Evolutionary conservation across 495 filamentous ascomycete genomes (phyloP), one percentile per base, ranked within the genome.

Genomic region (Terfezia claveryi): DNA sequence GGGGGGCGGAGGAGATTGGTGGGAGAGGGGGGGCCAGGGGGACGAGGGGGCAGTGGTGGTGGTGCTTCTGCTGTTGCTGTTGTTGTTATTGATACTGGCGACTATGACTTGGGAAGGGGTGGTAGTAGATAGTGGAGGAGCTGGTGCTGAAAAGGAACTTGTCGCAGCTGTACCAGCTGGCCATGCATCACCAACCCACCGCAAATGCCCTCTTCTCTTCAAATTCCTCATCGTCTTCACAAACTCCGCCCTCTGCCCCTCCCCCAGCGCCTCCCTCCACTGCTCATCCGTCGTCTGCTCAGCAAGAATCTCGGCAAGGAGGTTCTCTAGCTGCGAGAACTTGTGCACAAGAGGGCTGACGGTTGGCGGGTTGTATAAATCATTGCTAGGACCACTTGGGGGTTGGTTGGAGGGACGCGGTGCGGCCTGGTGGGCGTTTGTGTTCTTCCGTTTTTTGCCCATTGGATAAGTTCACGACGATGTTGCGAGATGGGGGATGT

Each of bases 1-100:
- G 60, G n/a, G 53, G 32, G 20, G 55, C 36, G 41, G 52, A 61
- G 5, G 36, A 36, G 37, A 66, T 52, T 4, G n/a, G 36, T 10
- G 63, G 63, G 38, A 66, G 62, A 4, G 60, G 54, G 63, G 63
- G 0, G 63, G 63, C 62, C 60, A 65, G 23, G 32, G 51, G 12
- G 20, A 23, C 8, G 37, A 37, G 5, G 49, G 41, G 52, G 10
- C 50, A 2, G 10, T 6, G 12, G 41, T 14, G 41, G 2, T 44
- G 10, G 10, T 20, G 20, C 20, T 20, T 20, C 27, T 32, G 27
- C 27, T 32, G 27, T 2, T 32, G 27, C 27, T 20, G 53, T 27
- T n/a, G 51, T 23, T 11, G 41, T 36, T 8, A 52, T 38, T 9
- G 53, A 23, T n/a, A 49, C 36, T 36, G 36, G 51, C 41, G 32